Conservation (phyloP, 345 rosid species). For the Brassica incana region DNA sequence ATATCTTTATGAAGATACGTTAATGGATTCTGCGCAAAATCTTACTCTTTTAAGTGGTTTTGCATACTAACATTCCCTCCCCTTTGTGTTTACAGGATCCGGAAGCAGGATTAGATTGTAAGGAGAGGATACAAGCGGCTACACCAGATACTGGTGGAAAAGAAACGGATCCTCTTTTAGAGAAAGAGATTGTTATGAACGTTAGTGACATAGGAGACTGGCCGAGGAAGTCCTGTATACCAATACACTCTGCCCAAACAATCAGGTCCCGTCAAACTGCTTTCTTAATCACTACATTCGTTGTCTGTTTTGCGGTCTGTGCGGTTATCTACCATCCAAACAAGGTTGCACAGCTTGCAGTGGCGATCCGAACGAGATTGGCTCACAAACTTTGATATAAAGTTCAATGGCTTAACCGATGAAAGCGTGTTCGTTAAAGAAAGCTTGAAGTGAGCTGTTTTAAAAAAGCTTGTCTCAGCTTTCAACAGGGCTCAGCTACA, state of each 20-base stretch:
- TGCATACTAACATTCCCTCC: not conserved
- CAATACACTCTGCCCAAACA: slow-evolving; percentile 30
- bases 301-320: slow-evolving; percentile 72
- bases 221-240: slow-evolving; percentile 48
- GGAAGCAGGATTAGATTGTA: slow-evolving; percentile 36
- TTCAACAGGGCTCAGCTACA: slow-evolving; percentile 25
- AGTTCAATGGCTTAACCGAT: not conserved
- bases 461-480: slow-evolving; percentile 4
- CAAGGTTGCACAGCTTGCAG: slow-evolving; percentile 66
- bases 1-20: not conserved
- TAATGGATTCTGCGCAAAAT: not conserved
- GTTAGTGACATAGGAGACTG: slow-evolving; percentile 43
- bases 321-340: slow-evolving; percentile 70
- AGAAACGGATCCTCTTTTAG: slow-evolving; percentile 57
- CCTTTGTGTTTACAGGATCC: slow-evolving; percentile 47
- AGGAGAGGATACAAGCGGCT: slow-evolving; percentile 26
- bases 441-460: slow-evolving; percentile 22
- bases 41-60: not conserved
- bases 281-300: slow-evolving; percentile 44
- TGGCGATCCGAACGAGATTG: slow-evolving; percentile 64
- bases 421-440: not conserved
- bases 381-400: slow-evolving; percentile 24
- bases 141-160: slow-evolving; percentile 26
- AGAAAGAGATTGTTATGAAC: slow-evolving; percentile 52
- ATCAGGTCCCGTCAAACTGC: slow-evolving; percentile 52